Evolutionary conservation across 1,284 basidiomycete genomes (phyloP), one percentile per base, ranked within the genome.

Genomic region (Irpex sp.): DNA sequence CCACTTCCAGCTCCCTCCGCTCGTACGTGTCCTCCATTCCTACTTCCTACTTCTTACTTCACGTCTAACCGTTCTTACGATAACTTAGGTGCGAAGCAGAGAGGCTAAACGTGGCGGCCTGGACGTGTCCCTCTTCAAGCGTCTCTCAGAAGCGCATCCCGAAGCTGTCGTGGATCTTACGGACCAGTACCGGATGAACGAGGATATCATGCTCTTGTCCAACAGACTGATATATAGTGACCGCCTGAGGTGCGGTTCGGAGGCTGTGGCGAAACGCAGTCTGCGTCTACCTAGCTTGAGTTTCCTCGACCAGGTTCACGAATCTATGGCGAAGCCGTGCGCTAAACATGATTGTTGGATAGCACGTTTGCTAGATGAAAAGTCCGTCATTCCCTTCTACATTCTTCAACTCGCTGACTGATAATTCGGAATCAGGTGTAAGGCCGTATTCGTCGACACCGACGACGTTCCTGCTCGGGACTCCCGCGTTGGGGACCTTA

Each of bases 171-270:
- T 92, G 17, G 89, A 96, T 67, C 82, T 99, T 37, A 84, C 86
- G 0, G 82, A 90, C 60, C 97, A 99, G 73, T 99, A 99, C 74
- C 84, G 97, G 60, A 99, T 99, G 97, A 98, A 97, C 74, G 86
- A 85, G 62, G 95, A 97, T 64, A 98, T 99, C 72, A 99, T 98
- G 97, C 73, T 85, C 6, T 79, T 99, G 9, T 96, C 94, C 4
- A 99, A 99, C 74, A 83, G 82, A 62, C 84, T 99, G 40, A 91
- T 98, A 15, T 99, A 99, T 72, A 78, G 84, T 15, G 85, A 92
- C 60, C 82, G 89, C 19, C 80, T 99, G 57, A 82, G 80, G 49
- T 96, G 94, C 71, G 97, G 96, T 1, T 89, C 84, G 11, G 85
- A 87, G 26, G 76, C 77, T 7, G 86, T 98, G 3, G 90, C 91